Evolutionary conservation across 805 yeast species (phyloP).

Genomic region (Kuraishia borneana): DNA sequence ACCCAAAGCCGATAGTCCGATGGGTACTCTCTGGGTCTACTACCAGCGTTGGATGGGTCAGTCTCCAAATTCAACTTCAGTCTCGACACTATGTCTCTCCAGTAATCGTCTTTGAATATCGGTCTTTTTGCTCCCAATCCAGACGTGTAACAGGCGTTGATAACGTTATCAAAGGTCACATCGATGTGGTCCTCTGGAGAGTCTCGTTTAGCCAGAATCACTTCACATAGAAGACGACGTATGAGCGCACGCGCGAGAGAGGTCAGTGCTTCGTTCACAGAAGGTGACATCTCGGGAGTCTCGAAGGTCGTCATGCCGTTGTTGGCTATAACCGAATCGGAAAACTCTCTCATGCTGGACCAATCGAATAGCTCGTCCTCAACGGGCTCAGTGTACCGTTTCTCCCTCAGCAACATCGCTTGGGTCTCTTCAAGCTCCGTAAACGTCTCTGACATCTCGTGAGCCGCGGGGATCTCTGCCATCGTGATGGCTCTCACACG

Average conservation of each 20-base stretch:
- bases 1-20: background rate
- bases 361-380: background rate
- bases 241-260: background rate
- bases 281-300: background rate
- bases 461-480: constrained; percentile 31
- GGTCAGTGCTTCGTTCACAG: background rate
- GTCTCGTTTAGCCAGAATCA: background rate
- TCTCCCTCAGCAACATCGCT: constrained; percentile 1
- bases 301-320: background rate
- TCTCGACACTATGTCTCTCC: constrained; percentile 9
- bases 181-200: background rate
- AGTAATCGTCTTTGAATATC: constrained; percentile 6
- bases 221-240: background rate
- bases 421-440: constrained; percentile 27
- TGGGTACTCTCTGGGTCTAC: too few relatives aligned
- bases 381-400: background rate
- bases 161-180: background rate
- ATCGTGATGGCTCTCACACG: constrained; percentile 16
- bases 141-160: background rate
- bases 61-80: constrained; percentile 5
- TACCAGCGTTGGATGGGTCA: too few relatives aligned
- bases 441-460: constrained; percentile 30
- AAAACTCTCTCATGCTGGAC: background rate
- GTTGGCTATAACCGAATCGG: background rate
- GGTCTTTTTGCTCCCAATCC: background rate